A percentile compares a stretch with the other conserved stretches of the same genome.
These are phyloP conservation scores for Venturia carpophila DNA, from an alignment of 2,329 filamentous ascomycete genomes.

Conservation along the genomic window DNA sequence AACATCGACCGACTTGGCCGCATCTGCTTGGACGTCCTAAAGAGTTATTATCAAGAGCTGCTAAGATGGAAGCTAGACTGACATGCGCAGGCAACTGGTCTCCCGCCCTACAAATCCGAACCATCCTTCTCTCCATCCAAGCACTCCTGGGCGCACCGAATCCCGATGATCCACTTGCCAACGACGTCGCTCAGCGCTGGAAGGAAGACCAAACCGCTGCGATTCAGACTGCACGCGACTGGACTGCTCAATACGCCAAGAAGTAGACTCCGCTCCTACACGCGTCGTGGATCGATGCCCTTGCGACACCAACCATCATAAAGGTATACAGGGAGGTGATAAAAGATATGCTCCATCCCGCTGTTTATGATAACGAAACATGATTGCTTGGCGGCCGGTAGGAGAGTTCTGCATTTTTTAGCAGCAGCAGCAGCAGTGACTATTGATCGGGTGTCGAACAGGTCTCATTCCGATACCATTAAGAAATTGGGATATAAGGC, in stretches of 20 bases:
- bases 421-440: neutral
- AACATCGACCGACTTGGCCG: constrained; percentile 97
- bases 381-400: neutral
- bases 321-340: neutral
- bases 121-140: constrained; percentile 97
- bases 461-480: neutral
- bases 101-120: constrained; percentile 92
- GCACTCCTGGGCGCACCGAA: constrained; percentile 93
- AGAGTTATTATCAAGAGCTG: constrained; percentile 53
- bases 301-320: neutral
- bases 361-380: constrained; percentile 12
- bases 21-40: constrained; percentile 94
- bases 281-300: neutral
- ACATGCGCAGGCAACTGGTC: constrained; percentile 81
- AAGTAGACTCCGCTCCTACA: neutral
- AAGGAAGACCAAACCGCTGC: constrained; percentile 91
- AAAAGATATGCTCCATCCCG: neutral
- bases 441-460: neutral
- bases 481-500: constrained; percentile 2
- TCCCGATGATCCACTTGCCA: constrained; percentile 95
- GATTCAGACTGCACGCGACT: constrained; percentile 84
- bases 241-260: constrained; percentile 77
- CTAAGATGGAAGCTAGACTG: constrained; percentile 18
- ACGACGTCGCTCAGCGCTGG: constrained; percentile 96
- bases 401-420: neutral